Percentiles rank a stretch among this genome's conserved stretches.
phyloP scores from a whole-genome alignment of 164 flowering plant species.

The Hamamelis virginiana region DNA sequence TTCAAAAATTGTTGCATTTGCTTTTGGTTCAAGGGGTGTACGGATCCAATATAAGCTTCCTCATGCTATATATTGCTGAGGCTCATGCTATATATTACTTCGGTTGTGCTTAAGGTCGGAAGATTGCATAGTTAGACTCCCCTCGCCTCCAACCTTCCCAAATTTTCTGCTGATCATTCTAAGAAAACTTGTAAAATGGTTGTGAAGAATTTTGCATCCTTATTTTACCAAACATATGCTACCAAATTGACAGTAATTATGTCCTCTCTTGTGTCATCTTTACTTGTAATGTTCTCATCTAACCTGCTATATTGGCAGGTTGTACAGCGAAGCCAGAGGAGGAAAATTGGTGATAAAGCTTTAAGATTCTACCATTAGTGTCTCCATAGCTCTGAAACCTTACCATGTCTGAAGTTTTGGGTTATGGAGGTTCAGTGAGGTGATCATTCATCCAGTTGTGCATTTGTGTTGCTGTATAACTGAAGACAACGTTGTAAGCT shows the following conservation, averaged over 20 bases:
- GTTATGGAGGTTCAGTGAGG: constrained; percentile 7
- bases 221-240: neutral
- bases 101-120: neutral
- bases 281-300: neutral
- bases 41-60: too few species aligned
- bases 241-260: neutral
- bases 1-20: too few species aligned
- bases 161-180: neutral
- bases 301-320: constrained; percentile 19
- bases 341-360: neutral
- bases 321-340: constrained; percentile 26
- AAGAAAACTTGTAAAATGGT: neutral
- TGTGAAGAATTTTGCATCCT: neutral
- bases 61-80: too few species aligned
- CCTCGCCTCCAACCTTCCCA: neutral
- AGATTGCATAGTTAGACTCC: neutral
- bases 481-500: constrained; percentile 11
- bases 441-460: constrained; percentile 3
- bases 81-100: too few species aligned
- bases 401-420: constrained; percentile 12
- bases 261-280: neutral
- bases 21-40: too few species aligned
- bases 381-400: constrained; percentile 8
- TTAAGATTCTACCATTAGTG: constrained; percentile 17
- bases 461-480: constrained; percentile 16